phyloP scores from a whole-genome alignment of 2,329 filamentous ascomycete species.

The Fusarium sp. region DNA sequence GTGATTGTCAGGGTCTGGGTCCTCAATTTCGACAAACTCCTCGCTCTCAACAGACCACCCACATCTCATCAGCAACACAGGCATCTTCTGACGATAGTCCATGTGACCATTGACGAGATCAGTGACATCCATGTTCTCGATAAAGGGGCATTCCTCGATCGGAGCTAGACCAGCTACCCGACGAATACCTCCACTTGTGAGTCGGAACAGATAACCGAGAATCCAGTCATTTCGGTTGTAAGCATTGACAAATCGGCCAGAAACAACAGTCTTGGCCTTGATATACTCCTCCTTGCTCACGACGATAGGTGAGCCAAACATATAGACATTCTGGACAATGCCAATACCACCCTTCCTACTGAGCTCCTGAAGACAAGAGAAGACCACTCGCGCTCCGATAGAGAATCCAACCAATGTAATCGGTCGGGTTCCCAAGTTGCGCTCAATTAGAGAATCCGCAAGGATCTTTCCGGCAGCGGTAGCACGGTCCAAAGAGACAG shows the following conservation, averaged over 20 bases:
- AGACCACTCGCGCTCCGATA: conserved; percentile 90
- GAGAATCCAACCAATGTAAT: conserved; percentile 96
- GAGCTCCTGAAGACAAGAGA: conserved; percentile 88
- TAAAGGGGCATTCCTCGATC: conserved; percentile 78
- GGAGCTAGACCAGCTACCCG: conserved; percentile 85
- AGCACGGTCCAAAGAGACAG: conserved; percentile 92
- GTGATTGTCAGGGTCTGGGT: conserved; percentile 96
- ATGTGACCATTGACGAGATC: conserved; percentile 90
- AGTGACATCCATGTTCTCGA: conserved; percentile 92
- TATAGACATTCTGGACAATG: conserved; percentile 91
- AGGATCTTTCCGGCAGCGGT: conserved; percentile 90
- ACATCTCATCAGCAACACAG: conserved; percentile 83
- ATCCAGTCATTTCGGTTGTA: conserved; percentile 98
- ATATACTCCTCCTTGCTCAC: conserved; percentile 92
- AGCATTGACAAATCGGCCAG: conserved; percentile 94
- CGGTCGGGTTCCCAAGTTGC: conserved; percentile 89
- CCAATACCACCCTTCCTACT: conserved; percentile 85
- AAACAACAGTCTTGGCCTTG: conserved; percentile 82
- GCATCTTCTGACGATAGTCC: conserved; percentile 95
- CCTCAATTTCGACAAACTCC: conserved; percentile 96
- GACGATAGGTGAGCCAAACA: conserved; percentile 93
- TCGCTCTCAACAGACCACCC: conserved; percentile 93
- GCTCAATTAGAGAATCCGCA: conserved; percentile 91
- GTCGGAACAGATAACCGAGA: conserved; percentile 91
- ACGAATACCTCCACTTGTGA: conserved; percentile 92